Percentiles rank a stretch among this genome's conserved stretches.
Evolutionary conservation across 31 red algal species (phyloP).

Genomic region (Asparagopsis taxiformis): DNA sequence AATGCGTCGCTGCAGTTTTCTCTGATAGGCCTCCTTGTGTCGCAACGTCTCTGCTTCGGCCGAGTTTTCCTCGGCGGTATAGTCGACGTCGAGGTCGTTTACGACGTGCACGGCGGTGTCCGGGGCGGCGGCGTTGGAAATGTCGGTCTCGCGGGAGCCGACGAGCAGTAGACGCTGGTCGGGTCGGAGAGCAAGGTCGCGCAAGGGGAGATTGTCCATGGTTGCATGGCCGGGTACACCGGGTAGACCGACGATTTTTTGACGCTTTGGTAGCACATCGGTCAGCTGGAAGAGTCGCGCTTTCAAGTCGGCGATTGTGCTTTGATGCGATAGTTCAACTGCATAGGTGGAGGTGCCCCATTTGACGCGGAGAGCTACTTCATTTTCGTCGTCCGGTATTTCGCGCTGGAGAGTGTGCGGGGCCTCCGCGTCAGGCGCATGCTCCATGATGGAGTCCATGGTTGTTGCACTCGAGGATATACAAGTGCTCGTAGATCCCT

Average conservation of each 20-base stretch:
- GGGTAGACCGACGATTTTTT: slow-evolving; percentile 77
- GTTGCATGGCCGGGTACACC: slow-evolving; percentile 5
- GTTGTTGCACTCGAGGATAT: not conserved
- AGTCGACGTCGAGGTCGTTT: slow-evolving; percentile 74
- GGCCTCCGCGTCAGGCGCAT: not conserved
- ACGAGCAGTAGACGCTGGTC: slow-evolving; percentile 76
- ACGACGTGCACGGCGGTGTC: slow-evolving; percentile 9
- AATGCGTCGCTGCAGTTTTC: slow-evolving; percentile 58
- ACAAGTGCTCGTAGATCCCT: not conserved
- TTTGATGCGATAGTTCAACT: slow-evolving; percentile 45
- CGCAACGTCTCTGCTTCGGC: slow-evolving; percentile 6
- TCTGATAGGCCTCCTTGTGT: slow-evolving; percentile 8
- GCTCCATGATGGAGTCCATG: not conserved
- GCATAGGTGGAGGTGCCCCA: slow-evolving; percentile 47
- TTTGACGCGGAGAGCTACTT: slow-evolving; percentile 58
- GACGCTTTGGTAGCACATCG: slow-evolving; percentile 76
- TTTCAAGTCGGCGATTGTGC: slow-evolving; percentile 63
- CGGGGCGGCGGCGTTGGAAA: slow-evolving; percentile 34
- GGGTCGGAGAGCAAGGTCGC: slow-evolving; percentile 15
- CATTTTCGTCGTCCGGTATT: not conserved
- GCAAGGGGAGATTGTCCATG: slow-evolving; percentile 19
- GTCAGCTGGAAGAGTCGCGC: slow-evolving; percentile 61
- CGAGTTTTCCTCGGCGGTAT: slow-evolving; percentile 9
- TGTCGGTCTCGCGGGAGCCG: slow-evolving; percentile 72
- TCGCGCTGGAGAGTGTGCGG: too few species aligned